phyloP scores from a whole-genome alignment of 1,284 basidiomycete species.

The Meira miltonrushii region DNA sequence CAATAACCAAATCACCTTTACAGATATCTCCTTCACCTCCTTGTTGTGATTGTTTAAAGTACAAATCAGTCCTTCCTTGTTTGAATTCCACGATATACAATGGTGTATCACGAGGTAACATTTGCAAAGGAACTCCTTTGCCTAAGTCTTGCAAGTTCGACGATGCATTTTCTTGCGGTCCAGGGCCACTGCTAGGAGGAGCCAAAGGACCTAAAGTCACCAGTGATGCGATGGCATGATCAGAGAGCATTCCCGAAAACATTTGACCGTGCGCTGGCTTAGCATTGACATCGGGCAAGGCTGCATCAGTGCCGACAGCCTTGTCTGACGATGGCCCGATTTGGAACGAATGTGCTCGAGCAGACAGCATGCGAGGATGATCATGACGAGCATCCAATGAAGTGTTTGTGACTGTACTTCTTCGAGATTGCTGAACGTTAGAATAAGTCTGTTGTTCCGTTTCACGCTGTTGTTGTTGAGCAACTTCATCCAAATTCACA shows the following conservation, averaged over 20 bases:
- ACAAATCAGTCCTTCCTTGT: constrained; percentile 87
- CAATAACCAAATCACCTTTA: constrained; percentile 86
- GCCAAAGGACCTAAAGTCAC: constrained; percentile 33
- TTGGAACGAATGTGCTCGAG: not conserved
- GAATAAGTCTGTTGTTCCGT: constrained; percentile 4
- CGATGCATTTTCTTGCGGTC: not conserved
- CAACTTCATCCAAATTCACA: constrained; percentile 14
- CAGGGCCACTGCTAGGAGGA: constrained; percentile 20
- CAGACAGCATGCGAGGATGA: constrained; percentile 1
- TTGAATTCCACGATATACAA: constrained; percentile 97
- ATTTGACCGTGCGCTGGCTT: not conserved
- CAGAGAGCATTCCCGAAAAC: constrained; percentile 7
- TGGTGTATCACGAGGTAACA: constrained; percentile 75
- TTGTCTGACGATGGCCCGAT: not conserved
- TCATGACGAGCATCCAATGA: not conserved
- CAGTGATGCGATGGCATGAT: constrained; percentile 27
- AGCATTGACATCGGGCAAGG: not conserved
- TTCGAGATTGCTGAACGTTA: constrained; percentile 11
- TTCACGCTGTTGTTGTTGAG: constrained; percentile 11
- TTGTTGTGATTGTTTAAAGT: constrained; percentile 59
- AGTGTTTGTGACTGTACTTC: constrained; percentile 10
- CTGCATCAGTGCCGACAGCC: not conserved
- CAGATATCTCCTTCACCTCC: constrained; percentile 55
- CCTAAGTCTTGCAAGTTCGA: constrained; percentile 64
- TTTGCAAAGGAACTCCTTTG: constrained; percentile 77